These are phyloP conservation scores for Neurospora pannonica DNA, from an alignment of 495 filamentous ascomycete species.

Conservation along the genomic window DNA sequence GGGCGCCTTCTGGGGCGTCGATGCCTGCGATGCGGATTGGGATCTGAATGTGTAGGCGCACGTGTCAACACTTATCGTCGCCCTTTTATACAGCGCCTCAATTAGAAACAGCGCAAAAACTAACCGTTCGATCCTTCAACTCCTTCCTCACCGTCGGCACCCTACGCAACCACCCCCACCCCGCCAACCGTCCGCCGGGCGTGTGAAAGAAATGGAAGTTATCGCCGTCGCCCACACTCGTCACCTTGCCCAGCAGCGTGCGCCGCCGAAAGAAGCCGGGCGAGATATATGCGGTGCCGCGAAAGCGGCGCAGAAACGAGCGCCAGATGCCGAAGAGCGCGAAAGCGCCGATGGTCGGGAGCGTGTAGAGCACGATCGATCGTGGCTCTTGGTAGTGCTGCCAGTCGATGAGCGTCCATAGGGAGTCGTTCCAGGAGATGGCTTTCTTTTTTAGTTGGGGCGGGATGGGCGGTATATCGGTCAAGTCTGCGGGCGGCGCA, in stretches of 20 bases:
- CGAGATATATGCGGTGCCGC: conserved; percentile 59
- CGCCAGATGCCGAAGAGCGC: conserved; percentile 51
- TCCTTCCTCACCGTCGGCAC: conserved; percentile 58
- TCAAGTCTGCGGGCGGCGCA: neutral
- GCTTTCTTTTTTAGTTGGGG: conserved; percentile 20
- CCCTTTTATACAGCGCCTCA: neutral
- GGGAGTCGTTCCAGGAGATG: conserved; percentile 40
- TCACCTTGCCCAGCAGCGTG: conserved; percentile 74
- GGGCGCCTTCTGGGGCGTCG: conserved; percentile 85
- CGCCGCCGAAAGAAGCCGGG: conserved; percentile 58
- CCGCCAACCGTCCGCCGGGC: conserved; percentile 72
- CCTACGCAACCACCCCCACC: conserved; percentile 84
- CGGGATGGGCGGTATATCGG: neutral
- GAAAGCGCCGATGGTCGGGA: conserved; percentile 60
- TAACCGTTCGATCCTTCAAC: conserved; percentile 68
- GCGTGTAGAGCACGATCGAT: conserved; percentile 41
- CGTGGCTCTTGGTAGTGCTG: conserved; percentile 54
- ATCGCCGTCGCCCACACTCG: conserved; percentile 92
- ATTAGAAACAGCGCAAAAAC: conserved; percentile 13
- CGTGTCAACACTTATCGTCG: conserved; percentile 3
- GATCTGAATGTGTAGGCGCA: conserved; percentile 38
- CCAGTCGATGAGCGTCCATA: conserved; percentile 51
- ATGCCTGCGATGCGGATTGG: conserved; percentile 82
- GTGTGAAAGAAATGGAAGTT: conserved; percentile 92
- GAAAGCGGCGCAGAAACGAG: conserved; percentile 72